These are phyloP conservation scores for Myochromella boudieri DNA, from an alignment of 768 basidiomycete species.

Conservation along the genomic window DNA sequence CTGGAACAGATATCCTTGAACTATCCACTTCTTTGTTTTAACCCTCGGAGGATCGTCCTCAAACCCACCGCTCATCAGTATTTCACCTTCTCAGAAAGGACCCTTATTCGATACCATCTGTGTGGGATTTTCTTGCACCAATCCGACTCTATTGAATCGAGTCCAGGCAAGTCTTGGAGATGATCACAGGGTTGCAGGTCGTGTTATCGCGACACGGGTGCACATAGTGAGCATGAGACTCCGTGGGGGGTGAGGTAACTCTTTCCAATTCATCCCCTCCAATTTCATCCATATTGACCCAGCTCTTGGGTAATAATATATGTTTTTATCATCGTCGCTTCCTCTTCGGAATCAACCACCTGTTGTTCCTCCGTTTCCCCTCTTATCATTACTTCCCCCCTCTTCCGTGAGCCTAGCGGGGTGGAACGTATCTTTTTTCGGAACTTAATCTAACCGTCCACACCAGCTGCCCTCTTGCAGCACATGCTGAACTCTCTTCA, in stretches of 20 bases:
- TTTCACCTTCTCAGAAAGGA: background rate
- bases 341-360: conserved; percentile 1
- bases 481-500: conserved; percentile 5
- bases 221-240: too few species aligned
- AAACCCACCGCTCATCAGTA: background rate
- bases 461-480: too few species aligned
- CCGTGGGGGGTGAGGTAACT: too few species aligned
- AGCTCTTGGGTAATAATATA: too few species aligned
- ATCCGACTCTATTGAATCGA: background rate
- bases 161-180: background rate
- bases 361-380: background rate
- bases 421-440: background rate
- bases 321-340: conserved; percentile 7
- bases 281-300: too few species aligned
- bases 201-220: too few species aligned
- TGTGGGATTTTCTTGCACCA: conserved; percentile 6
- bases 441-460: too few species aligned
- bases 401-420: conserved; percentile 5
- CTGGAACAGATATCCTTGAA: conserved; percentile 1
- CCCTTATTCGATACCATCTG: background rate
- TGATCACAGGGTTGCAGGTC: too few species aligned
- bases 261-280: too few species aligned
- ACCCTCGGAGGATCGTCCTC: background rate
- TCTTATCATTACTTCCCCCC: background rate
- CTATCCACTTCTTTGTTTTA: background rate